These are phyloP conservation scores for Acanthamoeba castellanii DNA, from an alignment of 208 protist species.

Conservation along the genomic window DNA sequence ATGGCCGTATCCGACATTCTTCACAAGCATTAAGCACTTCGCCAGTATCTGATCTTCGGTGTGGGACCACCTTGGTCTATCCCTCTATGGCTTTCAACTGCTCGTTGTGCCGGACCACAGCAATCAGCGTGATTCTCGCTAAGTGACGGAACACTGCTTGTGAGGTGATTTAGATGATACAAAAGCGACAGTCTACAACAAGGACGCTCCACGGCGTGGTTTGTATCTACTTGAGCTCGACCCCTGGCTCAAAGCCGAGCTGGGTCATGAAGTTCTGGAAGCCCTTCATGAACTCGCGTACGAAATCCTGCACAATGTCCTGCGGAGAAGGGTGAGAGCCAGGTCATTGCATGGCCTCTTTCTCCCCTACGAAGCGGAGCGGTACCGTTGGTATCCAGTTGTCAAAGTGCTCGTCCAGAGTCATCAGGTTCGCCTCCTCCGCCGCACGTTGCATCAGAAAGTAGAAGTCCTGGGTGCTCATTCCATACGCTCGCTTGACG, in stretches of 20 bases:
- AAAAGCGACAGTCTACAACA: no score
- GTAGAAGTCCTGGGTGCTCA: slow-evolving; percentile 55
- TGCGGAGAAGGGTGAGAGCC: neutral
- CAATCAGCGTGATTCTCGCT: no score
- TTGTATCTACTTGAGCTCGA: neutral
- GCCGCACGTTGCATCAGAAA: slow-evolving; percentile 26
- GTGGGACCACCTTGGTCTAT: no score
- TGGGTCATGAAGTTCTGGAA: slow-evolving; percentile 44
- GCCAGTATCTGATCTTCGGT: no score
- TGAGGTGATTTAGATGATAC: no score
- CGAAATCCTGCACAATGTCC: slow-evolving; percentile 49
- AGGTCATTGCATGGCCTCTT: neutral
- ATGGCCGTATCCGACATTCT: no score
- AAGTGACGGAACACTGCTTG: no score
- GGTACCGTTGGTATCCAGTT: neutral
- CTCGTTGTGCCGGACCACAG: no score
- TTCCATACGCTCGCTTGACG: slow-evolving; percentile 47
- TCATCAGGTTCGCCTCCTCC: slow-evolving; percentile 50
- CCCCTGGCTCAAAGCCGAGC: slow-evolving; percentile 41
- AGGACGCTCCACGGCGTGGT: no score
- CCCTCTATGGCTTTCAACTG: no score
- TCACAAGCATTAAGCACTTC: no score
- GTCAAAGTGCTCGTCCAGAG: slow-evolving; percentile 17
- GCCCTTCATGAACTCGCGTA: slow-evolving; percentile 35
- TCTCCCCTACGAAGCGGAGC: neutral